phyloP scores from a whole-genome alignment of 2,329 filamentous ascomycete genomes.

The Scolecobasidium constrictum region DNA sequence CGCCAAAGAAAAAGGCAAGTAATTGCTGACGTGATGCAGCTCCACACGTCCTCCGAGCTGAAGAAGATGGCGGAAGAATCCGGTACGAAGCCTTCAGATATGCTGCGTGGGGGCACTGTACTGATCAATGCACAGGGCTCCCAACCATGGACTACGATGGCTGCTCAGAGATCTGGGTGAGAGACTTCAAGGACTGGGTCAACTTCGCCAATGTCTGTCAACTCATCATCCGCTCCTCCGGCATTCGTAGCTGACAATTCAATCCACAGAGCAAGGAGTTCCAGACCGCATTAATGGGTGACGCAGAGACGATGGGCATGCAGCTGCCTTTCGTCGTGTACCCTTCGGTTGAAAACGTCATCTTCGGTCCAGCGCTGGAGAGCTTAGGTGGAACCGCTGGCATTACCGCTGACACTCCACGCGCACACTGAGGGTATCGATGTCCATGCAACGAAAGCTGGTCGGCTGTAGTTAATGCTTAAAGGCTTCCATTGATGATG shows the following conservation, averaged over 20 bases:
- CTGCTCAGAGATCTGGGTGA: conserved; percentile 18
- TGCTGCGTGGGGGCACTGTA: neutral
- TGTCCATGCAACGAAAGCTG: too few species aligned
- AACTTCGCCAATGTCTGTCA: neutral
- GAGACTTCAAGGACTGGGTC: conserved; percentile 17
- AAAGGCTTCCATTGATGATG: too few species aligned
- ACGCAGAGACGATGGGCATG: neutral
- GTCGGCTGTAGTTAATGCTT: too few species aligned
- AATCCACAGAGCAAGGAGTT: neutral
- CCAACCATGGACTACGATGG: conserved; percentile 18
- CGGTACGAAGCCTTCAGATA: neutral
- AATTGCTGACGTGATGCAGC: conserved; percentile 2
- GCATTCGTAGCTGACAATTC: too few species aligned
- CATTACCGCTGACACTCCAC: conserved; percentile 6
- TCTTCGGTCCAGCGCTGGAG: conserved; percentile 19
- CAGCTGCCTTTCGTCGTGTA: neutral
- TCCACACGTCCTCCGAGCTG: conserved; percentile 17
- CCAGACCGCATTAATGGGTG: neutral
- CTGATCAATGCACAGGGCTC: conserved; percentile 13
- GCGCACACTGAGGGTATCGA: too few species aligned
- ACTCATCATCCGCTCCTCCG: too few species aligned
- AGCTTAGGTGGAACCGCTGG: conserved; percentile 17
- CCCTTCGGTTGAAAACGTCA: conserved; percentile 14
- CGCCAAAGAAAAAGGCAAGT: neutral
- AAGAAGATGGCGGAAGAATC: conserved; percentile 10